A percentile compares a stretch with the other conserved stretches of the same genome.
Conservation (phyloP, 2,329 filamentous ascomycete species). For the Cladophialophora bantiana region DNA sequence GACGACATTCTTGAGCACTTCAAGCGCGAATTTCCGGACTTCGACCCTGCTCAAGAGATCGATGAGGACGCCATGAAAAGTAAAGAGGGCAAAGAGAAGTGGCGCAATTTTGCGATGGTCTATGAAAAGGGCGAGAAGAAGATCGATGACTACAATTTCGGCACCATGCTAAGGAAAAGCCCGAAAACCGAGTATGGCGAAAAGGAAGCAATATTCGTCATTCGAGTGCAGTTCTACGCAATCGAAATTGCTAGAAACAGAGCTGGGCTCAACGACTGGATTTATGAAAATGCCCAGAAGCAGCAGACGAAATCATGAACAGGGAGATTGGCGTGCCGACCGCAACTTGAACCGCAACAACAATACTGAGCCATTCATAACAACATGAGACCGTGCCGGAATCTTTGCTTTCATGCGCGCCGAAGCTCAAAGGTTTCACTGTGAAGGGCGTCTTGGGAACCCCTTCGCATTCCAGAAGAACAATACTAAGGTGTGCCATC, state of each 20-base stretch:
- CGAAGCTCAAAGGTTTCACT: neutral
- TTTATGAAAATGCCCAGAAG: constrained; percentile 82
- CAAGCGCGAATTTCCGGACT: constrained; percentile 86
- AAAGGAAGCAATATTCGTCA: constrained; percentile 88
- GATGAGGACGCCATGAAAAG: constrained; percentile 98
- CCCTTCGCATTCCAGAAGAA: constrained; percentile 40
- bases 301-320: constrained; percentile 54
- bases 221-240: constrained; percentile 84
- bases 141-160: constrained; percentile 98
- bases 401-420: neutral
- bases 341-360: neutral
- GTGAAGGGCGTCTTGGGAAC: neutral
- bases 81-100: constrained; percentile 89
- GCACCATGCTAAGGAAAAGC: constrained; percentile 84
- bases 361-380: neutral
- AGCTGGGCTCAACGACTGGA: constrained; percentile 92
- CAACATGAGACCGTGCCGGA: neutral
- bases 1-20: constrained; percentile 94
- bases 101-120: constrained; percentile 90
- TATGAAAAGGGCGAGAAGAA: constrained; percentile 77
- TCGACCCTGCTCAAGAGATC: constrained; percentile 80
- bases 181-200: constrained; percentile 85
- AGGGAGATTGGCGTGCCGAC: neutral
- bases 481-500: constrained; percentile 41
- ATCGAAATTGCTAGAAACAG: constrained; percentile 81